These are phyloP conservation scores for Podospora pseudoanserina DNA, from an alignment of 495 filamentous ascomycete genomes.

Conservation along the genomic window DNA sequence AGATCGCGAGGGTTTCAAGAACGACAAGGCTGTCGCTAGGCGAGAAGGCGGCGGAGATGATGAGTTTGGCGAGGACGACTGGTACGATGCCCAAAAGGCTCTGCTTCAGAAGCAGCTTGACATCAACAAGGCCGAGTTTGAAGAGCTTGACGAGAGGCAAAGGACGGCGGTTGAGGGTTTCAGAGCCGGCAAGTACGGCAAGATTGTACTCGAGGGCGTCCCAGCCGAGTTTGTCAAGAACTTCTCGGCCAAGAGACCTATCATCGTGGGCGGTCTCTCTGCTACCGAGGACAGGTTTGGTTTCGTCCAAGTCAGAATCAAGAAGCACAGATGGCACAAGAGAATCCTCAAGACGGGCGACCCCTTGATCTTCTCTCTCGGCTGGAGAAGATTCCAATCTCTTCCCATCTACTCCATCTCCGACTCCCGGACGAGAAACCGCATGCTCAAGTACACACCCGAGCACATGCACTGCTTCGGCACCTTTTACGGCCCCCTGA, in stretches of 20 bases:
- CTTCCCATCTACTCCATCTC: conserved; percentile 92
- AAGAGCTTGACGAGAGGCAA: conserved; percentile 73
- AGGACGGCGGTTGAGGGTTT: conserved; percentile 81
- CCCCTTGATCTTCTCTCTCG: conserved; percentile 92
- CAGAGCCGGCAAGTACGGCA: conserved; percentile 89
- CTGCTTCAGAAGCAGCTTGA: conserved; percentile 87
- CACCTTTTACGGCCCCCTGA: conserved; percentile 90
- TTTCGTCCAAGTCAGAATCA: conserved; percentile 92
- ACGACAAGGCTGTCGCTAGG: conserved; percentile 71
- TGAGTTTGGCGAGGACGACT: conserved; percentile 94
- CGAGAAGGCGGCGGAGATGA: conserved; percentile 57
- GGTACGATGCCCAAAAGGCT: conserved; percentile 97
- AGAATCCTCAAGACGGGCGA: conserved; percentile 98
- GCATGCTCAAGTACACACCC: conserved; percentile 86
- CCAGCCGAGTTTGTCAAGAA: conserved; percentile 87
- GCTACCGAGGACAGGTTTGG: conserved; percentile 93
- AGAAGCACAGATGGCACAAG: conserved; percentile 97
- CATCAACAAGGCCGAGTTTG: conserved; percentile 93
- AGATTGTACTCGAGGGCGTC: conserved; percentile 80
- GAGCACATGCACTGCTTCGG: conserved; percentile 97
- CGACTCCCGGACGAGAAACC: conserved; percentile 85
- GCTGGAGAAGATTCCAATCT: conserved; percentile 94
- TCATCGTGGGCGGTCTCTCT: conserved; percentile 84
- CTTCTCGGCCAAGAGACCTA: conserved; percentile 79
- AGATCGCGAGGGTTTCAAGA: conserved; percentile 87